Conservation (phyloP, 1,284 basidiomycete species). For the Boletellus dicymbophilus region DNA sequence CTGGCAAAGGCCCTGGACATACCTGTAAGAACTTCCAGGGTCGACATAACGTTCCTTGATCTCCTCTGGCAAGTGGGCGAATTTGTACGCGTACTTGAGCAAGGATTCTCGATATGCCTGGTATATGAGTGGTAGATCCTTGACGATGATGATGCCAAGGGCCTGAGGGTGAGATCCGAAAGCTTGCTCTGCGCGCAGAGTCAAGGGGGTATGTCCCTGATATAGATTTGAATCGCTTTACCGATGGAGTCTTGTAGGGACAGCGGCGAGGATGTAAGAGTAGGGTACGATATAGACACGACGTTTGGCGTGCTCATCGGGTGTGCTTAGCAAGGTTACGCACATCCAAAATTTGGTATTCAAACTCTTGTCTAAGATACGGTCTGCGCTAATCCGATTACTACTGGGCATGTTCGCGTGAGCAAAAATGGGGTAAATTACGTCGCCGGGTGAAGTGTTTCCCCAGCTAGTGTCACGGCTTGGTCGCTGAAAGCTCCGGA, state of each 20-base stretch:
- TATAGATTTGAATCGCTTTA: conserved; percentile 29
- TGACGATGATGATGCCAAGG: conserved; percentile 79
- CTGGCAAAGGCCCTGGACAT: conserved; percentile 20
- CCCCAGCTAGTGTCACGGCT: not conserved
- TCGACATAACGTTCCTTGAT: conserved; percentile 73
- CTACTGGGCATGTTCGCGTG: no score
- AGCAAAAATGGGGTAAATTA: no score
- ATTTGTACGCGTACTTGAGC: conserved; percentile 71
- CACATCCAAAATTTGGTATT: no score
- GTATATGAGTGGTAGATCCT: conserved; percentile 76
- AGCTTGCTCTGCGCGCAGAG: conserved; percentile 60
- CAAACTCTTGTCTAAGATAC: no score
- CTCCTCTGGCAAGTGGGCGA: conserved; percentile 68
- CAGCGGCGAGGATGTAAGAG: conserved; percentile 58
- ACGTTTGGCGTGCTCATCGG: conserved; percentile 56
- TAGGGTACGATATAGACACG: conserved; percentile 70
- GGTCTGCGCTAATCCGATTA: no score
- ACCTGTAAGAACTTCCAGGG: conserved; percentile 71
- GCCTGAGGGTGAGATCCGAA: conserved; percentile 79
- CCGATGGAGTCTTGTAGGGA: conserved; percentile 66
- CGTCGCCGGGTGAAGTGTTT: no score
- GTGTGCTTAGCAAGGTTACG: conserved; percentile 20
- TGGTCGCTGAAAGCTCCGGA: not conserved
- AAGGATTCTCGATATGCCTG: conserved; percentile 63
- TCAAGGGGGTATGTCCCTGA: not conserved